Conservation (phyloP, 2,329 filamentous ascomycete species). For the Pestalotiopsis sp. region DNA sequence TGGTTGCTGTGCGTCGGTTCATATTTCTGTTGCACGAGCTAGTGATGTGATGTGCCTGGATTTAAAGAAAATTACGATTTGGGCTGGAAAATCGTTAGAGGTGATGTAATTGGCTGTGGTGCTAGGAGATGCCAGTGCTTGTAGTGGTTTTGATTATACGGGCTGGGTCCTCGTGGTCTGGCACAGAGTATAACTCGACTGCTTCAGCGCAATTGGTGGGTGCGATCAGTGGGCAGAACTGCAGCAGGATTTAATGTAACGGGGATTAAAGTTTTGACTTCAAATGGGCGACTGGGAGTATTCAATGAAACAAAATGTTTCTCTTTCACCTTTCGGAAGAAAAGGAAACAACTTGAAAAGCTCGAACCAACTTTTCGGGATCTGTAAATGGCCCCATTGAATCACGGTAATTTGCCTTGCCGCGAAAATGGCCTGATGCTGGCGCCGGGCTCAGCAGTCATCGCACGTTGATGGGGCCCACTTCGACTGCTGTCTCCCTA, state of each 20-base stretch:
- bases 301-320: background rate
- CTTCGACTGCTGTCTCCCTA: background rate
- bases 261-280: background rate
- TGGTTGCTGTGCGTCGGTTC: background rate
- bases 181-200: too few relatives aligned
- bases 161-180: too few relatives aligned
- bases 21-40: background rate
- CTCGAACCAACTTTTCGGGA: background rate
- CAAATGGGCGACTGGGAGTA: background rate
- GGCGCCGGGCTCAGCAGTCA: slow-evolving; percentile 1
- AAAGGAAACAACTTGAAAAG: background rate
- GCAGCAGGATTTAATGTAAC: too few relatives aligned
- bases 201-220: too few relatives aligned
- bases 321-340: background rate
- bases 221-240: too few relatives aligned
- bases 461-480: background rate
- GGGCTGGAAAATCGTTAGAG: background rate
- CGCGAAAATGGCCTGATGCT: slow-evolving; percentile 4
- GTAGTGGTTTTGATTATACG: too few relatives aligned
- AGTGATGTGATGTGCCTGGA: background rate
- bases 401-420: background rate
- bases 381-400: background rate
- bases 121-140: too few relatives aligned
- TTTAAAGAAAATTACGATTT: background rate
- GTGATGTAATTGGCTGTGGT: background rate